Conservation (phyloP, 1,284 basidiomycete genomes). For the Coniferiporia weirii region DNA sequence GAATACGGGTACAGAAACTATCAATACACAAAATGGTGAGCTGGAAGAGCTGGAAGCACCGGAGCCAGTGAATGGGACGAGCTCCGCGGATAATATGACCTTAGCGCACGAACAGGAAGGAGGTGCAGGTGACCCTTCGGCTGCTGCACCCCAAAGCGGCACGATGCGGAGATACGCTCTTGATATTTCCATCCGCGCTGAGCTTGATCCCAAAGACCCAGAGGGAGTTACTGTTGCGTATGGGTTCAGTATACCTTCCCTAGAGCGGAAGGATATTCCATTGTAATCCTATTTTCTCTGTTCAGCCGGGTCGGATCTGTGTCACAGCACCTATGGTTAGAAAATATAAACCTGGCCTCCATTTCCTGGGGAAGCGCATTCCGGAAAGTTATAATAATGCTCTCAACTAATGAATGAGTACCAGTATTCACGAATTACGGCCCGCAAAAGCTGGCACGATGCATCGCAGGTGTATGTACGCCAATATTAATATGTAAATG, state of each 20-base stretch:
- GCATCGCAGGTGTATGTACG: too few species aligned
- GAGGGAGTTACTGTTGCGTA: conserved; percentile 23
- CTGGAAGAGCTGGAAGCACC: neutral
- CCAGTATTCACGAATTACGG: too few species aligned
- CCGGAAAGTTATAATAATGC: too few species aligned
- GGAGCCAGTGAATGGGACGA: neutral
- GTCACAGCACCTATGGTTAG: too few species aligned
- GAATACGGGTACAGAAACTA: neutral
- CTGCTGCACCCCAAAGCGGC: conserved; percentile 20
- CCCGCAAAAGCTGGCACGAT: too few species aligned
- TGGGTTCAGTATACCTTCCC: conserved; percentile 23
- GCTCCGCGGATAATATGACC: conserved; percentile 17
- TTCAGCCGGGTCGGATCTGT: too few species aligned
- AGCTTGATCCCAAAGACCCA: conserved; percentile 22
- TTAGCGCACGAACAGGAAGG: conserved; percentile 21
- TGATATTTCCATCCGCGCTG: conserved; percentile 22
- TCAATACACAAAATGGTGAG: neutral
- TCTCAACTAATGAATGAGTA: too few species aligned
- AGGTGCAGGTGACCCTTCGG: conserved; percentile 20
- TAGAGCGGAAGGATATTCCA: conserved; percentile 15
- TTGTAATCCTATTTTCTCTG: too few species aligned
- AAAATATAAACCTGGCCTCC: too few species aligned
- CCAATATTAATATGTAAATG: too few species aligned
- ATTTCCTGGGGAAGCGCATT: too few species aligned
- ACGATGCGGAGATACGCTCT: conserved; percentile 22